Conservation (phyloP, 805 yeast species). For the Cyberlindnera mycetangii region DNA sequence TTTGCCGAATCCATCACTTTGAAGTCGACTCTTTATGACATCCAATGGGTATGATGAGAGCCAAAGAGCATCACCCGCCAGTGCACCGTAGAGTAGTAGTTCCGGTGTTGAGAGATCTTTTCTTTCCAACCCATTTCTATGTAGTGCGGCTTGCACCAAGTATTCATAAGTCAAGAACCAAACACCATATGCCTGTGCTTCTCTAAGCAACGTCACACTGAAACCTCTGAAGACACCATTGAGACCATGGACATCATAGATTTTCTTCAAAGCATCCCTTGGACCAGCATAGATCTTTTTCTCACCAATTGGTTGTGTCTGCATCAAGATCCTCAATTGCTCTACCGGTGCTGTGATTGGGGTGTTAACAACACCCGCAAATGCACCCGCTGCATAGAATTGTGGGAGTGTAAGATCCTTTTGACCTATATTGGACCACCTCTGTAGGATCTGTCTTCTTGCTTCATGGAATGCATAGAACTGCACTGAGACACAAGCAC, state of each 20-base stretch:
- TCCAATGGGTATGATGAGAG: conserved; percentile 81
- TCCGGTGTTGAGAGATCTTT: conserved; percentile 82
- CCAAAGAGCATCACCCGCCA: conserved; percentile 92
- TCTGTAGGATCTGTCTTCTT: conserved; percentile 61
- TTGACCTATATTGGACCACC: conserved; percentile 35
- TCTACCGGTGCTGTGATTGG: conserved; percentile 93
- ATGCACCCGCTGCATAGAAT: conserved; percentile 80
- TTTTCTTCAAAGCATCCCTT: conserved; percentile 72
- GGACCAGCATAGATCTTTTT: conserved; percentile 58
- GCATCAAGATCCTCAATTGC: conserved; percentile 89
- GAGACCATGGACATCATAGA: conserved; percentile 74
- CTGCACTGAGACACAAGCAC: conserved; percentile 95
- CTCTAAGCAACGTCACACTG: conserved; percentile 78
- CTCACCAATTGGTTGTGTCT: conserved; percentile 59
- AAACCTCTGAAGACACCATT: conserved; percentile 83
- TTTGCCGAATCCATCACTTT: conserved; percentile 54
- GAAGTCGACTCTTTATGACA: conserved; percentile 85
- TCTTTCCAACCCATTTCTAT: conserved; percentile 41
- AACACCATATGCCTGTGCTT: conserved; percentile 82
- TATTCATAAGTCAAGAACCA: conserved; percentile 92
- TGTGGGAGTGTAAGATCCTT: conserved; percentile 53
- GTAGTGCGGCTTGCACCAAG: conserved; percentile 52
- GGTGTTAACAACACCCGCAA: conserved; percentile 90
- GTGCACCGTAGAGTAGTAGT: conserved; percentile 81
- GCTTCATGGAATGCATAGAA: conserved; percentile 90